A percentile compares a stretch with the other conserved stretches of the same genome.
Conservation (phyloP, 2,329 filamentous ascomycete species). For the Amylocarpus encephaloides region DNA sequence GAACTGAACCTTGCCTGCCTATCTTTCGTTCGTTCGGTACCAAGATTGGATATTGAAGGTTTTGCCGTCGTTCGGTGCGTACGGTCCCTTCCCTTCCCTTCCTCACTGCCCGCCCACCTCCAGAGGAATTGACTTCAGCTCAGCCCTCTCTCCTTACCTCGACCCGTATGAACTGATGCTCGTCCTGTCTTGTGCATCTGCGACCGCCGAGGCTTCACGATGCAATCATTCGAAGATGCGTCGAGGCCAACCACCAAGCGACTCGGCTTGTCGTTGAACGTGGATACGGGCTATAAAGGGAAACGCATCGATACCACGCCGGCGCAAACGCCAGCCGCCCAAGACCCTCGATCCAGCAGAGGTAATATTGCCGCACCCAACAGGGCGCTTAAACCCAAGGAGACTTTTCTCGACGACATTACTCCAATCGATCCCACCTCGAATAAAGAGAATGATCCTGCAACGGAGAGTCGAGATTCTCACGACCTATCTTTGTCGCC, state of each 20-base stretch:
- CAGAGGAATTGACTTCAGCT: too few relatives aligned
- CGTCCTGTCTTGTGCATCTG: background rate
- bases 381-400: conserved; percentile 26
- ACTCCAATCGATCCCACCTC: conserved; percentile 28
- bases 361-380: conserved; percentile 23
- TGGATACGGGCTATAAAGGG: conserved; percentile 28
- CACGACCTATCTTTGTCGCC: conserved; percentile 82
- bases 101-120: background rate
- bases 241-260: conserved; percentile 25
- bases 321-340: conserved; percentile 24
- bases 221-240: conserved; percentile 27
- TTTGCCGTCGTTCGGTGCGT: too few relatives aligned
- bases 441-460: conserved; percentile 22
- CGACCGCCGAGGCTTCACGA: conserved; percentile 15
- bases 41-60: too few relatives aligned
- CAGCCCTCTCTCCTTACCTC: background rate
- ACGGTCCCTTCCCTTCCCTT: too few relatives aligned
- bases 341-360: conserved; percentile 16
- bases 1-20: too few relatives aligned
- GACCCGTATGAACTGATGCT: background rate
- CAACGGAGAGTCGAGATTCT: conserved; percentile 24
- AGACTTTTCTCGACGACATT: conserved; percentile 32
- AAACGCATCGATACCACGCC: conserved; percentile 23
- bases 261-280: conserved; percentile 24
- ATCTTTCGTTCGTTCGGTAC: too few relatives aligned